These are phyloP conservation scores for Colletotrichum echinochloae DNA, from an alignment of 2,329 filamentous ascomycete species.

Conservation along the genomic window DNA sequence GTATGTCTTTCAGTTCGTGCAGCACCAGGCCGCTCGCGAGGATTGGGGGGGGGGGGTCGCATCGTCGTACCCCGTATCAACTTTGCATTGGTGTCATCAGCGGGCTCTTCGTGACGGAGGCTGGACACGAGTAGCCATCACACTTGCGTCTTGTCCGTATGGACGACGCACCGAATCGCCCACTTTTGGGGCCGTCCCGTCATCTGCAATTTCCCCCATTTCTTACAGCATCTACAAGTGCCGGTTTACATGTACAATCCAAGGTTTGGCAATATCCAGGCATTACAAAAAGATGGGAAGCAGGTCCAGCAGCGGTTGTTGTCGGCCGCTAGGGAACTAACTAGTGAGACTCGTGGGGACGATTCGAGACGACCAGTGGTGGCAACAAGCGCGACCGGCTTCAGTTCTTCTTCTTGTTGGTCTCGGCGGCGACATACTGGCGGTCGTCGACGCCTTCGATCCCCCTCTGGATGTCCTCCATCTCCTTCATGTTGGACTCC, in stretches of 20 bases:
- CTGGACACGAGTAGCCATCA: conserved; percentile 3
- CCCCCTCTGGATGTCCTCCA: conserved; percentile 68
- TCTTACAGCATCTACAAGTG: neutral
- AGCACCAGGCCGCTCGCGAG: neutral
- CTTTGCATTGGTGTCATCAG: neutral
- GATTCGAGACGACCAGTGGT: neutral
- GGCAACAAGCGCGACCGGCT: neutral
- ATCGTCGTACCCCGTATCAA: neutral
- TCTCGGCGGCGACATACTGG: conserved; percentile 41
- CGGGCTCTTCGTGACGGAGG: neutral
- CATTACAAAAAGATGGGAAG: conserved; percentile 24
- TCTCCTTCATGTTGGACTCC: conserved; percentile 69
- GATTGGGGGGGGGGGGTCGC: too few relatives aligned
- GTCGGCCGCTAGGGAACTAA: neutral
- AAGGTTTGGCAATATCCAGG: conserved; percentile 17
- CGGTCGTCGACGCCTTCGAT: conserved; percentile 55
- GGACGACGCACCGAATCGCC: neutral
- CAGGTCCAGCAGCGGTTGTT: neutral
- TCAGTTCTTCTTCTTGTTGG: conserved; percentile 43
- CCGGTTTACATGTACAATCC: conserved; percentile 24
- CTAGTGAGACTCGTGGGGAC: neutral
- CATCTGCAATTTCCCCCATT: neutral
- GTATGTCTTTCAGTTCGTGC: neutral
- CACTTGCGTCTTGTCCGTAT: neutral
- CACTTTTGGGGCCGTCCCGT: neutral